A percentile compares a stretch with the other conserved stretches of the same genome.
Evolutionary conservation across 331 rosid species (phyloP).

Genomic region (Malus hybrid): DNA sequence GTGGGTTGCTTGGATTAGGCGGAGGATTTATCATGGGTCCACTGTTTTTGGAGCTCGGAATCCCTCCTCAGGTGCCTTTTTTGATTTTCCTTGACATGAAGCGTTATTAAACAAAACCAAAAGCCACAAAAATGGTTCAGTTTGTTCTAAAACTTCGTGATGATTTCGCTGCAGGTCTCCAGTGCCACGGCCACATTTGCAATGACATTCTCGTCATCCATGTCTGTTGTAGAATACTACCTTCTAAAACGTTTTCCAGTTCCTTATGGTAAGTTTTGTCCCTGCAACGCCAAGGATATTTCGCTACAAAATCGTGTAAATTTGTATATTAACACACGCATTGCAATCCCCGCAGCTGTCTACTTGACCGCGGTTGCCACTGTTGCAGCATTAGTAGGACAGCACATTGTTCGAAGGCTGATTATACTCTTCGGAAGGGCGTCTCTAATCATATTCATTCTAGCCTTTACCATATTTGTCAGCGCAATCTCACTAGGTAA

Average conservation of each 20-base stretch:
- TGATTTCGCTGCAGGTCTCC: constrained; percentile 56
- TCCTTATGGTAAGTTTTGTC: constrained; percentile 61
- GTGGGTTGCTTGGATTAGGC: constrained; percentile 90
- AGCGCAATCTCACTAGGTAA: constrained; percentile 77
- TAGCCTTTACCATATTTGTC: constrained; percentile 60
- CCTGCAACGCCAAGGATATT: not conserved
- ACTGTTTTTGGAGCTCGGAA: constrained; percentile 78
- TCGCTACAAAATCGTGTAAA: not conserved
- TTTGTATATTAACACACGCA: not conserved
- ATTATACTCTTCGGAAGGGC: constrained; percentile 74
- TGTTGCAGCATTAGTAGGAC: constrained; percentile 70
- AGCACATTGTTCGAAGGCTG: constrained; percentile 64
- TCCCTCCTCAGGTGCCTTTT: constrained; percentile 76
- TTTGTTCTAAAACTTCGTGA: not conserved
- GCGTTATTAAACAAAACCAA: not conserved
- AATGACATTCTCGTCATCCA: constrained; percentile 94
- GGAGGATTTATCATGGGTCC: constrained; percentile 98
- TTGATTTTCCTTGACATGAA: not conserved
- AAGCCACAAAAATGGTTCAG: not conserved
- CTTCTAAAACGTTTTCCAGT: constrained; percentile 82
- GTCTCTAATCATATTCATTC: constrained; percentile 79
- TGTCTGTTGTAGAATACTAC: constrained; percentile 94
- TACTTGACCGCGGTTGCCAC: constrained; percentile 64
- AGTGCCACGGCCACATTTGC: constrained; percentile 22
- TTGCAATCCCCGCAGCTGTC: constrained; percentile 42